phyloP scores from a whole-genome alignment of 495 filamentous ascomycete species.

The Barbatosphaeria neglecta region DNA sequence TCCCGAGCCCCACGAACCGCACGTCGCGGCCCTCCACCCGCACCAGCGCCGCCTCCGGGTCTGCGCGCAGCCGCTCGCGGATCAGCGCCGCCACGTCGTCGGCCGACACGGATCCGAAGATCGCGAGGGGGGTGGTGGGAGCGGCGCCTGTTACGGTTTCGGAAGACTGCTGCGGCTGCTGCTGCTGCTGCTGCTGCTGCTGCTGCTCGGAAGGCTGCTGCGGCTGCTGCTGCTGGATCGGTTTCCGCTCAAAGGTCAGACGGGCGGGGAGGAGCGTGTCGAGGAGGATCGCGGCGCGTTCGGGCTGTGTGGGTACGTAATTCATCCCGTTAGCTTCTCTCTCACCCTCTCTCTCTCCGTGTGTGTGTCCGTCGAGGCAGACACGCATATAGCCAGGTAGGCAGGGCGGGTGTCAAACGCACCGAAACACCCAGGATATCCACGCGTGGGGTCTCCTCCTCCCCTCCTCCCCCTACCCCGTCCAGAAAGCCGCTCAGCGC shows the following conservation, averaged over 20 bases:
- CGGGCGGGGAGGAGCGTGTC: conserved; percentile 80
- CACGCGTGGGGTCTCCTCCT: neutral
- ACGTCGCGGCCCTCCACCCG: conserved; percentile 19
- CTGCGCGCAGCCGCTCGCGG: conserved; percentile 11
- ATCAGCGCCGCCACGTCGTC: conserved; percentile 20
- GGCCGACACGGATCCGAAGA: conserved; percentile 32
- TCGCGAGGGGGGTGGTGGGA: conserved; percentile 7
- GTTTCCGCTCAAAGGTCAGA: conserved; percentile 75
- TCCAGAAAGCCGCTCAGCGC: too few species aligned
- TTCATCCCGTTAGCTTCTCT: too few species aligned
- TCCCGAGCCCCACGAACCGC: conserved; percentile 18
- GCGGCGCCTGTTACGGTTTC: neutral
- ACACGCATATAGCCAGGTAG: too few species aligned
- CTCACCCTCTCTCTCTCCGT: too few species aligned
- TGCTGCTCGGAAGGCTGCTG: neutral
- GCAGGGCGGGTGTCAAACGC: neutral
- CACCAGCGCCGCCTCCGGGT: conserved; percentile 19
- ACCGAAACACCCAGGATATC: neutral
- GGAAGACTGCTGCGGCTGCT: neutral
- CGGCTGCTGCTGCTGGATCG: conserved; percentile 14
- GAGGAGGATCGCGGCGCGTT: conserved; percentile 72
- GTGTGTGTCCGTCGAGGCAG: too few species aligned
- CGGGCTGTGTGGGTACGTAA: conserved; percentile 15
- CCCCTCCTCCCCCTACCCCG: neutral
- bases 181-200: neutral